Evolutionary conservation across 768 basidiomycete species (phyloP).

Genomic region (Astraeus odoratus): DNA sequence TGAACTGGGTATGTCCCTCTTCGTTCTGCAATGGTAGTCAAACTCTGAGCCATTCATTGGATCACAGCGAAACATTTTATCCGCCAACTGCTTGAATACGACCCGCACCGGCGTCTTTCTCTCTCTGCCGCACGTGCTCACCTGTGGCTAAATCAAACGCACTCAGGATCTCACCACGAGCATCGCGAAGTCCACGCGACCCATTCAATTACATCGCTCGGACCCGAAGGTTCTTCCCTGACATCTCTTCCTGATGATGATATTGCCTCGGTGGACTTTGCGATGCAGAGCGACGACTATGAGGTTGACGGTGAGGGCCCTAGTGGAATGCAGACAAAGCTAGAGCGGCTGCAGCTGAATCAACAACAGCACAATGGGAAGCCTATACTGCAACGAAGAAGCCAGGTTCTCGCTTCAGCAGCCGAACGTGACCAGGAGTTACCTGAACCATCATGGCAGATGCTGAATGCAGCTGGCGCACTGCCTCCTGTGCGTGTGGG

Average conservation of each 20-base stretch:
- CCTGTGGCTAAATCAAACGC: constrained; percentile 54
- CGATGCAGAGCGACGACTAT: constrained; percentile 10
- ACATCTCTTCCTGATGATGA: constrained; percentile 18
- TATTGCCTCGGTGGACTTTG: constrained; percentile 7
- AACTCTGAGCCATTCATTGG: constrained; percentile 25
- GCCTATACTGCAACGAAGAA: constrained; percentile 37
- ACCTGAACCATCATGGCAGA: constrained; percentile 50
- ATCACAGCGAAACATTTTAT: constrained; percentile 61
- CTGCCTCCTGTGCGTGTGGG: constrained; percentile 18
- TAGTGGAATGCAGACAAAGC: constrained; percentile 24
- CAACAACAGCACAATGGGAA: constrained; percentile 6
- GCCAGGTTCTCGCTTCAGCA: constrained; percentile 40
- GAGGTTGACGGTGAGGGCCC: constrained; percentile 9
- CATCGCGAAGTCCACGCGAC: constrained; percentile 1
- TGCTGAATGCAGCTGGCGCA: constrained; percentile 33
- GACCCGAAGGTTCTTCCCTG: constrained; percentile 13
- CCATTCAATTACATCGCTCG: constrained; percentile 8
- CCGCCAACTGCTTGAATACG: constrained; percentile 49
- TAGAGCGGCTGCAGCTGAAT: constrained; percentile 30
- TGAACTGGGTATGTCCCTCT: constrained; percentile 35
- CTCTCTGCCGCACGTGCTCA: constrained; percentile 63
- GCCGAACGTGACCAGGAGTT: constrained; percentile 35
- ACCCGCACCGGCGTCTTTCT: constrained; percentile 66
- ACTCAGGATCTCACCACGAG: not conserved
- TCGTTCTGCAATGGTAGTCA: not conserved